Evolutionary conservation across 2,329 filamentous ascomycete species (phyloP).

Genomic region (Sporothrix phasma): DNA sequence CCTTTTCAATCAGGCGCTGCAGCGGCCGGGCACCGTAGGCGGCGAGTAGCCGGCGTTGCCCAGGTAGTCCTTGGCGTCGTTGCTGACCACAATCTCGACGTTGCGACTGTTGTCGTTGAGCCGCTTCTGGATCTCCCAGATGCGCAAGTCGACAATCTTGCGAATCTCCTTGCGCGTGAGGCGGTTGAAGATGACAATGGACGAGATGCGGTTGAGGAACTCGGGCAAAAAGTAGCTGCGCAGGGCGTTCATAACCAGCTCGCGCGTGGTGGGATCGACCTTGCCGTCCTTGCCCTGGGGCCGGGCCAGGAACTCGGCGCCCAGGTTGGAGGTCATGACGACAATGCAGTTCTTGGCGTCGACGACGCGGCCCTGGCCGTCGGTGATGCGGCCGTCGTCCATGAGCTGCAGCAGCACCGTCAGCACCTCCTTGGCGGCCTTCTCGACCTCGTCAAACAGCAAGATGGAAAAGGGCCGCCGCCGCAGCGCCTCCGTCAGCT

Average conservation of each 20-base stretch:
- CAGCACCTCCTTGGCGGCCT: constrained; percentile 93
- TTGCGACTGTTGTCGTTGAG: constrained; percentile 78
- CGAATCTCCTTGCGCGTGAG: constrained; percentile 84
- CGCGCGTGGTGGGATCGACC: constrained; percentile 75
- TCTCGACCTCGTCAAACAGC: constrained; percentile 96
- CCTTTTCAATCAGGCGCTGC: constrained; percentile 85
- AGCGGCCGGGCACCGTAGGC: constrained; percentile 89
- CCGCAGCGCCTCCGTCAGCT: constrained; percentile 88
- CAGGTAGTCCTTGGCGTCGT: constrained; percentile 86
- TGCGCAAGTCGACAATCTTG: constrained; percentile 85
- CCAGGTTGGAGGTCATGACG: constrained; percentile 97
- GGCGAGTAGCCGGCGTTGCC: constrained; percentile 88
- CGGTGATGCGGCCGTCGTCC: constrained; percentile 97
- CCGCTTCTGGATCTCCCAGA: constrained; percentile 83
- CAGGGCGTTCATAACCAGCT: constrained; percentile 82
- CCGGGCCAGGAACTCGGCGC: constrained; percentile 83
- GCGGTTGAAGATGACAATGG: constrained; percentile 95
- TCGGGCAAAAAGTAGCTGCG: constrained; percentile 96
- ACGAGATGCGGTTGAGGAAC: constrained; percentile 96
- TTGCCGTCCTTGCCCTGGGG: constrained; percentile 67
- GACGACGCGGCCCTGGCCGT: constrained; percentile 89
- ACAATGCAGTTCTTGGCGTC: constrained; percentile 98
- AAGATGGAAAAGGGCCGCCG: constrained; percentile 95
- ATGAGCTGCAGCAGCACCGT: constrained; percentile 98
- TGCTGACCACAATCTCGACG: constrained; percentile 69